Percentiles rank a stretch among this genome's conserved stretches.
These are phyloP conservation scores for Candida ovalis DNA, from an alignment of 805 yeast genomes.

Conservation along the genomic window DNA sequence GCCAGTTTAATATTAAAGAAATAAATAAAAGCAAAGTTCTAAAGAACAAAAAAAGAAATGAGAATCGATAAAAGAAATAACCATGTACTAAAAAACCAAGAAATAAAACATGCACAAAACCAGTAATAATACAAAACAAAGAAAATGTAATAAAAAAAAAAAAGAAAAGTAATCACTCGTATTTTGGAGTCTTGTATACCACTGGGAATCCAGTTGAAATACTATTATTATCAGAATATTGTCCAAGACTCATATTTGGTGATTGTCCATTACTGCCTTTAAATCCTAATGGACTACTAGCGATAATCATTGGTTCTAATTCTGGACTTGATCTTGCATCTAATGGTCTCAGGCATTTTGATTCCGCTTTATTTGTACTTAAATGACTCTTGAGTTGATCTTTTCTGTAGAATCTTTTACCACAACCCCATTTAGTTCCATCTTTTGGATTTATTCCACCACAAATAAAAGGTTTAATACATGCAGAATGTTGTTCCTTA, in stretches of 20 bases:
- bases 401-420: constrained; percentile 21
- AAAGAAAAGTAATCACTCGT: neutral
- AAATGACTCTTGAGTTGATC: constrained; percentile 25
- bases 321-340: constrained; percentile 2
- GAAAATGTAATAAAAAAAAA: neutral
- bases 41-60: no score
- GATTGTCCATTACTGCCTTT: neutral
- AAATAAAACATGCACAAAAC: neutral
- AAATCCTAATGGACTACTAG: neutral
- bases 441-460: constrained; percentile 18
- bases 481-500: constrained; percentile 22
- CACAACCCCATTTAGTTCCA: constrained; percentile 24
- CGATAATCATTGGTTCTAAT: neutral
- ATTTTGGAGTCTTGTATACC: constrained; percentile 11
- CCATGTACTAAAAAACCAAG: no score
- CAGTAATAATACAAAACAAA: neutral
- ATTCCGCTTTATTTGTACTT: constrained; percentile 22
- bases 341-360: constrained; percentile 9
- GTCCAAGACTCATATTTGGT: neutral
- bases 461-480: constrained; percentile 20
- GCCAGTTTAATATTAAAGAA: neutral
- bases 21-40: neutral
- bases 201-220: constrained; percentile 7
- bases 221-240: neutral
- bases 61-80: no score